Evolutionary conservation across 257 asterid genomes (phyloP), one percentile per base, ranked within the genome.

Genomic region (Lycium barbarum): DNA sequence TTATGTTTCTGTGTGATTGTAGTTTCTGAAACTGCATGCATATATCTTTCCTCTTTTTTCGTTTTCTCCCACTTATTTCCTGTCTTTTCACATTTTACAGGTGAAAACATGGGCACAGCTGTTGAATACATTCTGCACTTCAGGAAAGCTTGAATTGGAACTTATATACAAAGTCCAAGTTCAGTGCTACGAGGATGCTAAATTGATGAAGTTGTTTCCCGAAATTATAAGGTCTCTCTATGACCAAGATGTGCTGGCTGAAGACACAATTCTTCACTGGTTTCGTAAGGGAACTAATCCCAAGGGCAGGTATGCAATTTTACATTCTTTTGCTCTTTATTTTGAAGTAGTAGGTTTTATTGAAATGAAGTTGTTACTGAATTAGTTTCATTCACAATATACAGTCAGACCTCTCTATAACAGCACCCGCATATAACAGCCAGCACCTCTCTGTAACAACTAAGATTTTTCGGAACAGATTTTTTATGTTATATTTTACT

Each of bases 151-250:
- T 10, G 93, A 97, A 91, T 92, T 94, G 87, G 99, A 97, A 89
- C 98, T 97, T 12, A 91, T 97, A 54, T 97, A 95, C 95, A 97
- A 92, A 89, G 93, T 97, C 85, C 99, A 97, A 90, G 92, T 93
- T 67, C 99, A 97, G 85, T 97, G 99, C 91, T 97, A 95, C 4
- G 99, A 97, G 85, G 99, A 97, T 88, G 94, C 99, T 17, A 97
- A 97, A 85, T 90, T 97, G 92, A 93, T 97, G 98, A 97, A 97
- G 86, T 89, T 95, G 81, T 97, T 97, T 80, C 99, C 99, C 78
- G 99, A 97, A 83, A 95, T 95, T 85, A 88, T 97, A 87, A 95
- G 92, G 92, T 93, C 98, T 8, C 97, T 97, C 5, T 97, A 95
- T 58, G 98, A 95, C 76, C 96, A 94, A 88, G 99, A 97, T 86